A percentile compares a stretch with the other conserved stretches of the same genome.
These are phyloP conservation scores for Ormosia emarginata DNA, from an alignment of 306 rosid species.

Conservation along the genomic window DNA sequence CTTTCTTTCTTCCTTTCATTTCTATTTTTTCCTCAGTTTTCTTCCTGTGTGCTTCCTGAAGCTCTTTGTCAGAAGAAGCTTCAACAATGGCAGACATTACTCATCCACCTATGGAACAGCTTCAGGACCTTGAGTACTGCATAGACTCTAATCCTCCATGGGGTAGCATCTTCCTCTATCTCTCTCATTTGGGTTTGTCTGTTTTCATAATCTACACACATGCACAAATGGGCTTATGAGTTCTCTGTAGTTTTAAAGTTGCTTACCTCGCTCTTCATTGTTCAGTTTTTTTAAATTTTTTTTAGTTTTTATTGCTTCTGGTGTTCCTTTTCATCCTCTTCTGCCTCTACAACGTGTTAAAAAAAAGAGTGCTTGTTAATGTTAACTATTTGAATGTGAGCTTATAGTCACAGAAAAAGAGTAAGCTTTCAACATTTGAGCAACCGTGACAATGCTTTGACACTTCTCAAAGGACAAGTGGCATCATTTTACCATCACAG, in stretches of 20 bases:
- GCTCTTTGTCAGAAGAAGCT: conserved; percentile 31
- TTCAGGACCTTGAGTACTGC: conserved; percentile 85
- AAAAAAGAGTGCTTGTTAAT: background rate
- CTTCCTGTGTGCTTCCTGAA: conserved; percentile 28
- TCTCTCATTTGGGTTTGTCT: background rate
- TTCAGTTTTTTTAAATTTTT: background rate
- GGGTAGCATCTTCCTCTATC: conserved; percentile 44
- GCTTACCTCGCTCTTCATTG: background rate
- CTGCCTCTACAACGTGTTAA: background rate
- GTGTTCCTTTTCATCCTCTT: background rate
- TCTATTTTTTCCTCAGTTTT: background rate
- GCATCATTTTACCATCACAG: background rate
- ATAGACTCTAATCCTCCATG: conserved; percentile 87
- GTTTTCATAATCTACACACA: background rate
- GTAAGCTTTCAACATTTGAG: too few relatives aligned
- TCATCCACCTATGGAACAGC: conserved; percentile 85
- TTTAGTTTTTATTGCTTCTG: background rate
- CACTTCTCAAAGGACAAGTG: background rate
- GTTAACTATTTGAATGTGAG: too few relatives aligned
- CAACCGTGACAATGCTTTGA: background rate
- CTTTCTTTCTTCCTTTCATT: background rate
- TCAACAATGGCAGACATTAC: conserved; percentile 68
- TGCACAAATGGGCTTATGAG: conserved; percentile 17
- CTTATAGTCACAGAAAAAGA: too few relatives aligned
- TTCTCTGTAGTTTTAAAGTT: background rate